Percentiles rank a stretch among this genome's conserved stretches.
Evolutionary conservation across 257 asterid species (phyloP).

Genomic region (Paulownia fortunei): DNA sequence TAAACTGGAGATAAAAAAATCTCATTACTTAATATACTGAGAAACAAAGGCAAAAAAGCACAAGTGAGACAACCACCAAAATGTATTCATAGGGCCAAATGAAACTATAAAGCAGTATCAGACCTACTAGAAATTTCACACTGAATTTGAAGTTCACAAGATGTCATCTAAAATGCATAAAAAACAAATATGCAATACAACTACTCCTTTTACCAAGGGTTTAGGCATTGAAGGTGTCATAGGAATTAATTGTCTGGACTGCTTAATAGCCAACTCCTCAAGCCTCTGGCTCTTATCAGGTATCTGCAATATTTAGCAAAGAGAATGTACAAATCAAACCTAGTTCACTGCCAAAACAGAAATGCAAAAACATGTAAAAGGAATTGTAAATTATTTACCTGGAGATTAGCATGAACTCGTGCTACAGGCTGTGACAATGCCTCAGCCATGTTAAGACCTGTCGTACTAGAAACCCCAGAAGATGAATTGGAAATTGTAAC

Average conservation of each 20-base stretch:
- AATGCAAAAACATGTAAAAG: constrained; percentile 1
- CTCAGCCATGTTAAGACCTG: constrained; percentile 77
- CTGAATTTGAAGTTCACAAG: not conserved
- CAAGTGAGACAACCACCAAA: not conserved
- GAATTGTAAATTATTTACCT: constrained; percentile 36
- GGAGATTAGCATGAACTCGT: constrained; percentile 42
- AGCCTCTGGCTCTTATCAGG: constrained; percentile 71
- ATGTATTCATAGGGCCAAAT: constrained; percentile 8
- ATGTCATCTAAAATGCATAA: not conserved
- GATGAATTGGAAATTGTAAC: constrained; percentile 33
- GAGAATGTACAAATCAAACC: not conserved
- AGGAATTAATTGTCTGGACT: constrained; percentile 72
- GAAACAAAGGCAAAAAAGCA: not conserved
- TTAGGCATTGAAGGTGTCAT: constrained; percentile 62
- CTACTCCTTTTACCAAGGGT: constrained; percentile 51
- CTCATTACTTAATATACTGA: not conserved
- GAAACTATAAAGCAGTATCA: constrained; percentile 18
- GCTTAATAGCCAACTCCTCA: constrained; percentile 75
- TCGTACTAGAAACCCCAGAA: constrained; percentile 36
- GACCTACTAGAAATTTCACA: constrained; percentile 21
- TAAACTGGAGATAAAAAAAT: constrained; percentile 12
- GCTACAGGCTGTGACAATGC: constrained; percentile 65
- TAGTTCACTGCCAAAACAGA: constrained; percentile 7
- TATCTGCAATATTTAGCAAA: constrained; percentile 39
- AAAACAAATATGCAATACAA: constrained; percentile 16